These are phyloP conservation scores for Nannizzia gypsea DNA, from an alignment of 2,329 filamentous ascomycete genomes.

Conservation along the genomic window DNA sequence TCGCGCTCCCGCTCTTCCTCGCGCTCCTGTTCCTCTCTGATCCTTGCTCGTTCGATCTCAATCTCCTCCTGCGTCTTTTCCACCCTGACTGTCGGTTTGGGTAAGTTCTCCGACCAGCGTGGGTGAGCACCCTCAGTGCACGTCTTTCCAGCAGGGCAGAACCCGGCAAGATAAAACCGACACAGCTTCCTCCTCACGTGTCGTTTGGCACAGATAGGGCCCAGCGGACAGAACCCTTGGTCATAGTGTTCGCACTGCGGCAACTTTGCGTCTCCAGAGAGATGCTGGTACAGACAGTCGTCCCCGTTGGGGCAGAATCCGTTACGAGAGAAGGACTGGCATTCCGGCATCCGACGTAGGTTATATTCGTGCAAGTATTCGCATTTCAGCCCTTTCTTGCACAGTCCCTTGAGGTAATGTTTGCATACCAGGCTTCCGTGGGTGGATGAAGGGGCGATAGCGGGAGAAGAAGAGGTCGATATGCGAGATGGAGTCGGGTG, in stretches of 20 bases:
- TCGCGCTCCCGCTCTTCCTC: constrained; percentile 45
- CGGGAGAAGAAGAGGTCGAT: constrained; percentile 34
- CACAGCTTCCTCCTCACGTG: constrained; percentile 77
- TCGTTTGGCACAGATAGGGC: constrained; percentile 74
- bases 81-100: constrained; percentile 47
- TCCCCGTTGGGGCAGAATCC: constrained; percentile 94
- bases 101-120: constrained; percentile 57
- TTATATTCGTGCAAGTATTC: constrained; percentile 99
- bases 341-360: constrained; percentile 94
- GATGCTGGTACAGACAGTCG: constrained; percentile 87
- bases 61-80: constrained; percentile 64
- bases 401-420: constrained; percentile 92
- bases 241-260: constrained; percentile 86
- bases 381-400: constrained; percentile 94
- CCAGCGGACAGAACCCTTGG: constrained; percentile 84
- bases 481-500: constrained; percentile 47
- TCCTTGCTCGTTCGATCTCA: constrained; percentile 43
- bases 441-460: constrained; percentile 30
- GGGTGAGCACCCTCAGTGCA: constrained; percentile 78
- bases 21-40: constrained; percentile 49
- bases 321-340: constrained; percentile 88
- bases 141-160: constrained; percentile 70
- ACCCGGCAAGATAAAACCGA: constrained; percentile 77
- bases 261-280: constrained; percentile 67
- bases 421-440: constrained; percentile 72